Base-by-base conservation (phyloP, 306 rosid genomes). In the Lupinus albus region DNA sequence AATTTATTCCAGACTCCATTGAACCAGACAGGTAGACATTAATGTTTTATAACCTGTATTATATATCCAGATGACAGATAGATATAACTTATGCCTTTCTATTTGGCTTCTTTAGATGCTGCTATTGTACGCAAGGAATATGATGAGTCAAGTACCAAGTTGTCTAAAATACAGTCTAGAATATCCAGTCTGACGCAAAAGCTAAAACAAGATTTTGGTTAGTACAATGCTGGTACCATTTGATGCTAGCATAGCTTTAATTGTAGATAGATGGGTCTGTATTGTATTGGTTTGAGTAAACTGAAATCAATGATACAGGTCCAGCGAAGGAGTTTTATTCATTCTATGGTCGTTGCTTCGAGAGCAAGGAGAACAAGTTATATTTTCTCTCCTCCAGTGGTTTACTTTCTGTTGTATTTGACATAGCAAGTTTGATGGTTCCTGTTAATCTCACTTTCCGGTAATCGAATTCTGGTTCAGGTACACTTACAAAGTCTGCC, bases 401-500 rank as follows among this genome's bases (percentile, higher is more conserved):
- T 71, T 64, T 73, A 52, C 44, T 73, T 61, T 64, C 41, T 45
- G 20, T 57, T 61, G 52, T 66, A 74, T 54, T 77, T 54, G 64
- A 57, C 51, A 11, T 54, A 63, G 71, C 75, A 72, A 49, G 59
- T 69, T 39, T 72, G 52, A 33, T 75, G 38, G 15, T 25, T 79
- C 64, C 44, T 54, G 20, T 73, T 42, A 45, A 20, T 64, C 83
- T 87, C 67, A 77, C 80, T 64, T 65, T 68, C 66, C 79, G 70
- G 28, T 50, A 51, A 53, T 63, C 70, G 36, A 75, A 71, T 80
- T 71, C 71, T 57, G 78, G 58, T 76, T 76, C 87, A 94, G 99
- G 87, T 94, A 94, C 72, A 81, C 84, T 64, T 94, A 94, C 89
- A 94, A 86, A 76, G 91, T 94, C 76, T 94, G 99, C 84, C 96